Percentiles rank a stretch among this genome's conserved stretches.
Evolutionary conservation across 768 basidiomycete species (phyloP).

Genomic region (Rhizopogon vesiculosus): DNA sequence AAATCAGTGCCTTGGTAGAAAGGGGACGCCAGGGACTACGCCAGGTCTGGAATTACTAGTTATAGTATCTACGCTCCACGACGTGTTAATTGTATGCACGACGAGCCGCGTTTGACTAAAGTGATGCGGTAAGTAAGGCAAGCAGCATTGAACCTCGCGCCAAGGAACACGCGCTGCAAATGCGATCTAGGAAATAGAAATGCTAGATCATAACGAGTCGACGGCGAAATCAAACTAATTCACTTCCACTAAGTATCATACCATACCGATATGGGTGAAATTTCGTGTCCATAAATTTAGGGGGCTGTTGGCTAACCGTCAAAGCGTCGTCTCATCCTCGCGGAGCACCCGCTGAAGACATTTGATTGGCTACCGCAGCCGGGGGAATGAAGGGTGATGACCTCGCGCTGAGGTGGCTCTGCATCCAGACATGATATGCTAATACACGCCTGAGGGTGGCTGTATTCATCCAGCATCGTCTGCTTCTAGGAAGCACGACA

Average conservation of each 20-base stretch:
- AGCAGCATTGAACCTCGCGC: neutral
- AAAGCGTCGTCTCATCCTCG: neutral
- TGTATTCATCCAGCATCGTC: neutral
- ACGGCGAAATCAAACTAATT: neutral
- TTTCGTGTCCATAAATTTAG: neutral
- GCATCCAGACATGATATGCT: neutral
- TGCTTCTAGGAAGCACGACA: neutral
- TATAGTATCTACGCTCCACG: neutral
- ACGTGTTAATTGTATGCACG: neutral
- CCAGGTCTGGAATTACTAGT: neutral
- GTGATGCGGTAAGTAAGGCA: neutral
- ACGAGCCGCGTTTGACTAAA: too few species aligned
- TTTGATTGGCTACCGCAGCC: neutral
- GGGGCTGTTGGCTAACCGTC: neutral
- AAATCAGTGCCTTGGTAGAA: slow-evolving; percentile 1
- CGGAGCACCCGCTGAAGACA: neutral
- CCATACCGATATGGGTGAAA: neutral
- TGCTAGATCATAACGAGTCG: neutral
- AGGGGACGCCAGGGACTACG: neutral
- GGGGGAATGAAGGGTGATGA: neutral
- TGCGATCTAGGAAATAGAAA: neutral
- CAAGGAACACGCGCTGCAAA: neutral
- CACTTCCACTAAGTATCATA: neutral
- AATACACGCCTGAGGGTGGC: neutral
- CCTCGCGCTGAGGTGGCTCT: neutral